phyloP scores from a whole-genome alignment of 2,329 filamentous ascomycete genomes.

The Aspergillus eucalypticola region DNA sequence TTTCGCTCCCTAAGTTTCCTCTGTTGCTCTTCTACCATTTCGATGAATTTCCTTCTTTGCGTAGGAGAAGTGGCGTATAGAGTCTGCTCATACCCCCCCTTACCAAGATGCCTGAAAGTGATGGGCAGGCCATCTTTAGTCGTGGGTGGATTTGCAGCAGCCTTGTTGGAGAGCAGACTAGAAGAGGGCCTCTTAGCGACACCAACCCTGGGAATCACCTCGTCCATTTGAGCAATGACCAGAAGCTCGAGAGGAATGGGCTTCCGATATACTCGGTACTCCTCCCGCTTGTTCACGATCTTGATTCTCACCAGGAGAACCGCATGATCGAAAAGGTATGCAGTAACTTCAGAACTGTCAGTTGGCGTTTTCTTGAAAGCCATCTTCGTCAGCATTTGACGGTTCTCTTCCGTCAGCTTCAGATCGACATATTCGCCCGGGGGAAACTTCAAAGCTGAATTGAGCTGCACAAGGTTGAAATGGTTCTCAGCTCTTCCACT shows the following conservation, averaged over 20 bases:
- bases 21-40: slow-evolving; percentile 90
- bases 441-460: slow-evolving; percentile 87
- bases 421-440: slow-evolving; percentile 89
- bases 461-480: slow-evolving; percentile 89
- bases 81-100: slow-evolving; percentile 90
- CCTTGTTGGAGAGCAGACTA: slow-evolving; percentile 69
- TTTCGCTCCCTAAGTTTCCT: slow-evolving; percentile 73
- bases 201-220: slow-evolving; percentile 79
- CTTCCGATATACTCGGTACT: slow-evolving; percentile 91
- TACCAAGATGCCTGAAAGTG: slow-evolving; percentile 93
- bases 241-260: slow-evolving; percentile 93
- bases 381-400: slow-evolving; percentile 92
- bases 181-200: slow-evolving; percentile 84
- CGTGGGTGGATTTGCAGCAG: slow-evolving; percentile 49
- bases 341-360: slow-evolving; percentile 85
- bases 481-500: slow-evolving; percentile 97
- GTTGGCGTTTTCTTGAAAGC: slow-evolving; percentile 89
- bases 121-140: slow-evolving; percentile 84
- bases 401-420: slow-evolving; percentile 88
- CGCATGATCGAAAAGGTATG: slow-evolving; percentile 95
- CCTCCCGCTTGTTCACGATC: slow-evolving; percentile 87
- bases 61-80: slow-evolving; percentile 84
- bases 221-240: slow-evolving; percentile 95
- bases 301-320: slow-evolving; percentile 90
- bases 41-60: slow-evolving; percentile 93